Base-by-base conservation (phyloP, 495 filamentous ascomycete genomes). In the Elaphomyces granulatus region DNA sequence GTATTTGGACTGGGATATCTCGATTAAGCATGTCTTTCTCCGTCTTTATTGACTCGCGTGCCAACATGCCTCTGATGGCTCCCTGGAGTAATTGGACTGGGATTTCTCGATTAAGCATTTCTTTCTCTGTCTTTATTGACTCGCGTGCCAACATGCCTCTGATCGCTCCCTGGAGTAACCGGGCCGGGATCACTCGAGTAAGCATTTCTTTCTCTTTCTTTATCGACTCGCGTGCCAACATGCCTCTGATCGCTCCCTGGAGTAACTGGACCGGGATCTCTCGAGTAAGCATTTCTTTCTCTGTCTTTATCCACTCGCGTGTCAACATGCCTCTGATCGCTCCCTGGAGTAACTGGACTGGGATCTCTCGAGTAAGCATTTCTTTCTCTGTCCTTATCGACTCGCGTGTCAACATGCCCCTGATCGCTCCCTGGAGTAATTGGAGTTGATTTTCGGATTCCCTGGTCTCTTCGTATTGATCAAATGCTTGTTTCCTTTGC, bases 341-440 rank as follows among this genome's bases (percentile, higher is more conserved):
- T 19, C 83, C 80, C 61, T 94, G 87, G n/a, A 94, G 67, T 40
- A 66, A 59, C 32, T 57, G 59, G 14, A 87, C 61, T 38, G 67
- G 42, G 1, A 40, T 46, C 55, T 61, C 78, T n/a, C n/a, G n/a
- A n/a, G n/a, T n/a, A n/a, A n/a, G n/a, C n/a, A n/a, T n/a, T n/a
- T n/a, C n/a, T n/a, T n/a, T 53, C 26, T 63, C 56, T 9, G 59
- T 51, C 14, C 53, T 45, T 14, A 73, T 28, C 15, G 59, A 50
- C 32, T 59, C 51, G 37, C 72, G 65, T 30, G 59, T 52, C 14
- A 72, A 39, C 52, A 56, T 58, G 23, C 71, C 73, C 52, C 79
- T 66, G 45, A 78, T 72, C 14, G 67, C 70, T 19, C 83, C 80
- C 61, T 94, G 87, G n/a, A 94, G 67, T 40, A 66, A 59, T 33